Base-by-base conservation (phyloP, 352 stramenopile genomes). In the Phytophthora boehmeriae region DNA sequence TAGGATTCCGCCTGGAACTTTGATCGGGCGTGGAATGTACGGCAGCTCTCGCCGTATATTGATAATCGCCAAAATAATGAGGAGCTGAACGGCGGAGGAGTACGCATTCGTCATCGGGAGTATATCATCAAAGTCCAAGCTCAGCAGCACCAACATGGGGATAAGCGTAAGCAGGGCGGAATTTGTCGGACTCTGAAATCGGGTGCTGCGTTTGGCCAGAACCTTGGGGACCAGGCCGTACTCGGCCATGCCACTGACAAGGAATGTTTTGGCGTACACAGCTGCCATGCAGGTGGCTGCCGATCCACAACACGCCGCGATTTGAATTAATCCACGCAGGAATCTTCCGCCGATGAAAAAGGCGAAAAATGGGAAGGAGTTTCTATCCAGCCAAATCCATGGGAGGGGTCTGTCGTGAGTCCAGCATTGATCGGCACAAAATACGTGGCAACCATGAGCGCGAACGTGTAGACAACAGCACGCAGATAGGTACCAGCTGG, bases 61-160 rank as follows among this genome's bases (percentile, higher is more conserved):
- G 46, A 98, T 76, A 71, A 96, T 89, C 0, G 95, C 84, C 11
- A 69, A 74, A 60, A 98, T 97, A 54, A 98, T 93, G 28, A 98
- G 63, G 4, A 98, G 38, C 39, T 98, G 71, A 13, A 87, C 69
- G 17, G 87, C 72, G 13, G 84, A 80, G 39, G 96, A 96, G 55
- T 96, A 94, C 8, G 95, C 88, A 69, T 98, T 98, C 16, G 96
- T 80, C 66, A 98, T 82, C 14, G 86, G 75, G 5, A 97, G 51
- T 42, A 96, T 73, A 39, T 78, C 73, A 23, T 93, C 60, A 48
- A 93, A 94, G 45, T 87, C 80, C 36, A 89, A 23, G 28, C 54
- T 68, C 27, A 88, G 27, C 9, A 92, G 56, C 34, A 68, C 63
- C 5, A 90, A 49, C 53, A 71, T 79, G 25, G 72, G 41, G 14